These are phyloP conservation scores for Orbilia javanica DNA, from an alignment of 2,329 filamentous ascomycete species.

Conservation along the genomic window DNA sequence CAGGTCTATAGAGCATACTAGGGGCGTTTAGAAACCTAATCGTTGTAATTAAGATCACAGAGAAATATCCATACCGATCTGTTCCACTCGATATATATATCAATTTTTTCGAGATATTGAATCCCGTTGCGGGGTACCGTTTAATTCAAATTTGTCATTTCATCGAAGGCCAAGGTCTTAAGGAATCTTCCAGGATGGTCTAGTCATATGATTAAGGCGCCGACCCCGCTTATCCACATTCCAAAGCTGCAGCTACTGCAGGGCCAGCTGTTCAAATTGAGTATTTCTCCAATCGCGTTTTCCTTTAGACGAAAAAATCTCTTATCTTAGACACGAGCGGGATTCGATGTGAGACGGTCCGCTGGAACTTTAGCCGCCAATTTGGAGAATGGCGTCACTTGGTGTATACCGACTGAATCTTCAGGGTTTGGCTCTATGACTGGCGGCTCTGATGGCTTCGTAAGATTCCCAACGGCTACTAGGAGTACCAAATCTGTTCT, in stretches of 20 bases:
- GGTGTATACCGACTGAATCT: too few species aligned
- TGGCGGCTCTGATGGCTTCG: background rate
- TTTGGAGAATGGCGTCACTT: background rate
- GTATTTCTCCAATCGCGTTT: background rate
- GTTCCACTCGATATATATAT: too few species aligned
- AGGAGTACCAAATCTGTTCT: background rate
- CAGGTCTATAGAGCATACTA: background rate
- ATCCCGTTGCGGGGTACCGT: background rate
- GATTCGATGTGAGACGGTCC: background rate
- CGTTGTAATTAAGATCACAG: background rate
- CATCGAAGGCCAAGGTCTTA: too few species aligned
- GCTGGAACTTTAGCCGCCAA: background rate
- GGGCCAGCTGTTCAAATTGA: background rate
- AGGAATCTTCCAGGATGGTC: conserved; percentile 13
- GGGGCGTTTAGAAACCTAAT: background rate
- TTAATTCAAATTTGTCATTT: background rate
- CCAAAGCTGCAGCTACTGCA: background rate
- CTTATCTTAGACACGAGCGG: background rate
- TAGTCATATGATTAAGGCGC: conserved; percentile 15
- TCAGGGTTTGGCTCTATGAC: background rate
- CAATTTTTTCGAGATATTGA: background rate
- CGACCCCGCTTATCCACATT: conserved; percentile 17
- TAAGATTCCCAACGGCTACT: background rate
- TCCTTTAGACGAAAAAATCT: background rate
- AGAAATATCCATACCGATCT: background rate